These are phyloP conservation scores for Fistulinella staudtii DNA, from an alignment of 1,284 basidiomycete species.

Conservation along the genomic window DNA sequence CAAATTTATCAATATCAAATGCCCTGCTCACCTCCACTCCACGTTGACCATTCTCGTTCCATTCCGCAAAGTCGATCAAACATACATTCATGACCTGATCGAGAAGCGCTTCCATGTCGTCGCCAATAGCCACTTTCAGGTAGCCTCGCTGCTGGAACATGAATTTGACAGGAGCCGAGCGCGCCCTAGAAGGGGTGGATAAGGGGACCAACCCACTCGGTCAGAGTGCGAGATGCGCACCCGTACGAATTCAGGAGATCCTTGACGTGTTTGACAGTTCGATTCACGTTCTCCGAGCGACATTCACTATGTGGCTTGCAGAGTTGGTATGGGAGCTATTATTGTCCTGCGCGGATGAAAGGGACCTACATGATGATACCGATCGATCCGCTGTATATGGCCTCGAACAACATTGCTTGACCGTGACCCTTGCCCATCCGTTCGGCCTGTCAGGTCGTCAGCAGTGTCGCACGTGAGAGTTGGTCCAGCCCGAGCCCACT, in stretches of 20 bases:
- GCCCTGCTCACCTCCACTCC: slow-evolving; percentile 42
- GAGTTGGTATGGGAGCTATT: neutral
- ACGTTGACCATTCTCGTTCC: slow-evolving; percentile 28
- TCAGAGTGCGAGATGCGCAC: slow-evolving; percentile 38
- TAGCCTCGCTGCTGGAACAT: slow-evolving; percentile 72
- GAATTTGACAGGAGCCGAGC: slow-evolving; percentile 69
- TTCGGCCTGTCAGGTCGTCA: slow-evolving; percentile 39
- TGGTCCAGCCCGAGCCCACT: slow-evolving; percentile 10
- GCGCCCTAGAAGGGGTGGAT: slow-evolving; percentile 46
- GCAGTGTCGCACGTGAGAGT: neutral
- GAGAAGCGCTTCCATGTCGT: slow-evolving; percentile 42
- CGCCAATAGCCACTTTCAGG: slow-evolving; percentile 52
- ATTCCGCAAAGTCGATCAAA: slow-evolving; percentile 52
- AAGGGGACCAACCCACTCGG: slow-evolving; percentile 2
- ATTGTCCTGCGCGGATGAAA: neutral
- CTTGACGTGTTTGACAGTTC: slow-evolving; percentile 64
- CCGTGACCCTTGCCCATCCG: slow-evolving; percentile 49
- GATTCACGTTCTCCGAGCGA: slow-evolving; percentile 68
- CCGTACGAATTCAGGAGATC: slow-evolving; percentile 56
- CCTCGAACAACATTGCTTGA: slow-evolving; percentile 65
- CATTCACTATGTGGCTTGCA: slow-evolving; percentile 58
- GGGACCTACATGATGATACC: slow-evolving; percentile 70
- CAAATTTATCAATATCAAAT: neutral
- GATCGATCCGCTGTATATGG: slow-evolving; percentile 62
- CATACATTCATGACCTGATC: slow-evolving; percentile 53